Evolutionary conservation across 192 early-diverging fungal genomes (phyloP), one percentile per base, ranked within the genome.

Genomic region (Lunasporangiospora selenospora): DNA sequence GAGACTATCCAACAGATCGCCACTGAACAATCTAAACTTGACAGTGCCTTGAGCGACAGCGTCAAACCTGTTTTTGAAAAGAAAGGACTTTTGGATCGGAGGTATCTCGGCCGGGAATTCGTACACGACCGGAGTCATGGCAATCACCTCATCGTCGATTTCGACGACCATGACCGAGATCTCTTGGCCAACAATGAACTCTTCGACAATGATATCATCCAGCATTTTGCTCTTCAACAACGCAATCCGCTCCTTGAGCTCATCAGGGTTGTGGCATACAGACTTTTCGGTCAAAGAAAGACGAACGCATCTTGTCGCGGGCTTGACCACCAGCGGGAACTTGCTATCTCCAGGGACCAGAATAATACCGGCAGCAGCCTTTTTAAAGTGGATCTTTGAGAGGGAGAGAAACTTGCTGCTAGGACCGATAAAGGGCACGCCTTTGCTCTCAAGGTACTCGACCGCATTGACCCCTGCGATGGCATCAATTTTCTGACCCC

Each of bases 321-420:
- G 41, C 54, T 43, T 56, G 54, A 56, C 30, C 41, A 56, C 44
- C 26, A 56, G 54, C 39, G 54, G 54, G 54, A 56, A 56, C 29
- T 56, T 42, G 54, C 29, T 56, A 12, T 42, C 41, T 43, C 54
- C 54, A 44, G 54, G 54, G 54, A 56, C 54, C 27, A 33, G 39
- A 44, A 56, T 30, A 32, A 42, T 44, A 42, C 41, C 41, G 16
- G 54, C 39, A 10, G 40, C 54, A 23, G 41, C 41, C 54, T 56
- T 56, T 44, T 56, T 56, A 21, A 56, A 56, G 54, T 56, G 41
- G 13, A 31, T 30, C 40, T 44, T 56, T 27, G 54, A 56, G 42
- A 32, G 27, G 41, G 54, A 56, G 27, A 56, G 54, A 42, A 56
- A 56, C 29, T 56, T 56, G 54, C 54, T 56, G 54, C 41, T 56